Base-by-base conservation (phyloP, 2,329 filamentous ascomycete genomes). In the Aspergillus nomiae region DNA sequence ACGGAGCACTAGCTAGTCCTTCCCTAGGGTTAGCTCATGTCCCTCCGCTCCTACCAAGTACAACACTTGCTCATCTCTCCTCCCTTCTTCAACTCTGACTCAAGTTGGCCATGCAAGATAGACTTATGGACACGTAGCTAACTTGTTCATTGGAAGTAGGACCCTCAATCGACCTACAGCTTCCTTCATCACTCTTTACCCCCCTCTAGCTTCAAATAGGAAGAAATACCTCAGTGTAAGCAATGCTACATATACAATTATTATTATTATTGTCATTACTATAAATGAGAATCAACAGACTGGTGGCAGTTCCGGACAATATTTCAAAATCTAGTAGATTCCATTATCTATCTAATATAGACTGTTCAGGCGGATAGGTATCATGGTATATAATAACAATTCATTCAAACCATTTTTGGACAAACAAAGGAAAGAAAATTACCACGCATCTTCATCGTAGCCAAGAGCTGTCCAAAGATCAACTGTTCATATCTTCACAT, bases 341-440 rank as follows among this genome's bases (percentile, higher is more conserved):
- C 51, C 32, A 55, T 55, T 55, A 55, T 55, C 24, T 36, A 21
- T 55, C 24, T 36, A 21, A 38, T 38, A 55, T 38, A 38, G 34
- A 19, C n/a, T 26, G 34, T 38, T 36, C 32, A 55, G 36, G 51
- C 32, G 34, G 21, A 54, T 54, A 55, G 60, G 60, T 62, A 62
- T 62, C 56, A 55, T 57, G 53, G 46, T 62, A 58, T 57, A 61
- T 46, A 28, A 26, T 28, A 38, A 56, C 34, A 46, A 9, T 53
- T 43, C 50, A 56, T 58, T 57, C 51, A 21, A 38, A 3, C 2
- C 11, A 14, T 32, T 26, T 55, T 19, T 21, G 24, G 21, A 26
- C 36, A 36, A 24, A 26, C 36, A 38, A 24, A 26, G 11, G n/a
- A 24, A 55, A 24, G 21, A 7, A 34, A 34, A 55, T 26, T 21